A percentile compares a stretch with the other conserved stretches of the same genome.
These are phyloP conservation scores for Ganoderma sp. DNA, from an alignment of 1,284 basidiomycete species.

Conservation along the genomic window DNA sequence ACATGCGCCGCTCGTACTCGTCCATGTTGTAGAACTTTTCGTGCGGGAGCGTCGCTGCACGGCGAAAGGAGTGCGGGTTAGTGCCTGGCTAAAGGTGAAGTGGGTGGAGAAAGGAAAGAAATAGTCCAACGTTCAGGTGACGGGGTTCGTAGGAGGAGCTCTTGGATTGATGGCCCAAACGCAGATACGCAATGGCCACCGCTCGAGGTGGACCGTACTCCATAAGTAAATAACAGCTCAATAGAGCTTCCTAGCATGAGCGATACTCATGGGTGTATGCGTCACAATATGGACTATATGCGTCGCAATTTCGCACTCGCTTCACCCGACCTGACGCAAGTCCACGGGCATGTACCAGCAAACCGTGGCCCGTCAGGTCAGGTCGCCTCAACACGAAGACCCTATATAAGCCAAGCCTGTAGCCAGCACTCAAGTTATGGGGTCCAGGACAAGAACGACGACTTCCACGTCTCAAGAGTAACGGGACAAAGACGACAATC, in stretches of 20 bases:
- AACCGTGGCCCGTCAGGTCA: neutral
- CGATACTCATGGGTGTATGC: neutral
- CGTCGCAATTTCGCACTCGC: neutral
- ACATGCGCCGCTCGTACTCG: constrained; percentile 81
- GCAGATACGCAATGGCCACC: no score
- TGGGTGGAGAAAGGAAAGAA: neutral
- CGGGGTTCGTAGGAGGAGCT: no score
- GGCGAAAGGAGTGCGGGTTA: constrained; percentile 16
- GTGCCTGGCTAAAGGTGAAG: neutral
- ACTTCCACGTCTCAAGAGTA: neutral
- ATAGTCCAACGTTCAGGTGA: neutral
- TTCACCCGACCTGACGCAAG: neutral
- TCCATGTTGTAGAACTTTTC: constrained; percentile 92
- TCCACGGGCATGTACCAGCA: no score
- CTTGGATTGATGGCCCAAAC: neutral
- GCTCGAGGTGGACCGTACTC: no score
- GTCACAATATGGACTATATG: neutral
- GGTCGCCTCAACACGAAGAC: no score
- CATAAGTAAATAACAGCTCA: no score
- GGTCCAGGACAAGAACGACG: neutral
- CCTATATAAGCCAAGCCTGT: no score
- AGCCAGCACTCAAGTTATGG: neutral
- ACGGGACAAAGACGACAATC: neutral
- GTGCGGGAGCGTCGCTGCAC: constrained; percentile 81
- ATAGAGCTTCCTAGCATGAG: no score